Evolutionary conservation across 495 filamentous ascomycete species (phyloP), one percentile per base, ranked within the genome.

Genomic region (Neurospora sp.): DNA sequence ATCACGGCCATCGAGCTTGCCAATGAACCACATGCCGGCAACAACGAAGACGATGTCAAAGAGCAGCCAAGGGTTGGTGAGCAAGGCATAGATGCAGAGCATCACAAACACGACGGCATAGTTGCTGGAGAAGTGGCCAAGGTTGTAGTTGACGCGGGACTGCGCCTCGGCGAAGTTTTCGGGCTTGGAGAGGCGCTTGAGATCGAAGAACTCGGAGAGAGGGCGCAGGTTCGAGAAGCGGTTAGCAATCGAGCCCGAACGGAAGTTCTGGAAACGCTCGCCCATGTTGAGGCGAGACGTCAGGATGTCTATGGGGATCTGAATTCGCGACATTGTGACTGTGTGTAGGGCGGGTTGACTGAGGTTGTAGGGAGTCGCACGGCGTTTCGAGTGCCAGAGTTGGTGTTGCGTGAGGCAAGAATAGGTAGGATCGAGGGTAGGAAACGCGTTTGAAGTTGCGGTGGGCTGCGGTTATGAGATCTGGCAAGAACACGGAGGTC

Each of bases 91-190:
- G 86, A 99, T 92, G 85, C 90, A 92, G 75, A 99, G 90, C 89
- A 98, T 96, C 72, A 90, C 86, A 82, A 98, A 97, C 72, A 99
- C 89, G 73, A 91, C 90, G 75, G 91, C 91, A 88, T 99, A 99
- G 84, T 99, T 99, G 91, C 93, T 98, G 71, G 94, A 95, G 86
- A 97, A 99, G 85, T 98, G 91, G 79, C 90, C 88, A 70, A 99
- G 85, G 81, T 99, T 99, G 90, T 97, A 99, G 84, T 97, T 97
- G 81, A 97, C 90, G 71, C 96, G 90, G 82, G 92, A 95, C 82
- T 99, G 96, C 71, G 92, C 88, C 79, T 98, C 96, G 76, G 83
- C 88, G 76, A 98, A 97, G 82, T 94, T 95, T 75, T 86, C 87
- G 5, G 96, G 96, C 84, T 98, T 98, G 68, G 93, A 97, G 12